Evolutionary conservation across 2,329 filamentous ascomycete species (phyloP).

Genomic region (Metarhizium brunneum): DNA sequence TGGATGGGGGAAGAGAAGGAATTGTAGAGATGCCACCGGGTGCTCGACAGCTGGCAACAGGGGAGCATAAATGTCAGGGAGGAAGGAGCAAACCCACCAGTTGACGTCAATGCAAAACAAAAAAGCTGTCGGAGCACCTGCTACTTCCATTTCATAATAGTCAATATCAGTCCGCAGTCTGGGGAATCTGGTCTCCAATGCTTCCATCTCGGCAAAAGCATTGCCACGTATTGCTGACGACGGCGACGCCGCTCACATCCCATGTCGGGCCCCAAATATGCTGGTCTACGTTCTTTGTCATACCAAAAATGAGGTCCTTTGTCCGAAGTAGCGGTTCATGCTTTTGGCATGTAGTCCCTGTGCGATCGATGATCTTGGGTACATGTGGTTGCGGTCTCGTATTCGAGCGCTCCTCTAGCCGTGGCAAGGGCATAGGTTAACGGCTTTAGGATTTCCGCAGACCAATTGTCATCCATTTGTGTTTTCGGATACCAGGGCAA

Average conservation of each 20-base stretch:
- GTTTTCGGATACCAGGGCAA: neutral
- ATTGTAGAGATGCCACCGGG: neutral
- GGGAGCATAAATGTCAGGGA: slow-evolving; percentile 4
- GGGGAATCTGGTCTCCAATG: neutral
- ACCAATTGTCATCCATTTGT: neutral
- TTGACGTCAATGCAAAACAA: neutral
- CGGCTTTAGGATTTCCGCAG: neutral
- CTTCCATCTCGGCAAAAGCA: neutral
- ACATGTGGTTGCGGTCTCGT: neutral
- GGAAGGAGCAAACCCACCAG: neutral
- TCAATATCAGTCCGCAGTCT: neutral
- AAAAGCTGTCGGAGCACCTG: neutral
- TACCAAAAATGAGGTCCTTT: neutral
- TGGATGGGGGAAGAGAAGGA: slow-evolving; percentile 24
- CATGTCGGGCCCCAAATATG: neutral
- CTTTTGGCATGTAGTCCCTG: neutral
- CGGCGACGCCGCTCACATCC: neutral
- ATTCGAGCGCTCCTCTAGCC: neutral
- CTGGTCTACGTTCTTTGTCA: neutral
- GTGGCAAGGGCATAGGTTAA: neutral
- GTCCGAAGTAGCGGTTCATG: neutral
- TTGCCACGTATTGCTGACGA: neutral
- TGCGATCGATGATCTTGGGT: neutral
- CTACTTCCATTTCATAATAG: neutral
- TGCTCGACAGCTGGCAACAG: slow-evolving; percentile 4